Evolutionary conservation across 2,329 filamentous ascomycete species (phyloP).

Genomic region (Arthrobotrys megalospora): DNA sequence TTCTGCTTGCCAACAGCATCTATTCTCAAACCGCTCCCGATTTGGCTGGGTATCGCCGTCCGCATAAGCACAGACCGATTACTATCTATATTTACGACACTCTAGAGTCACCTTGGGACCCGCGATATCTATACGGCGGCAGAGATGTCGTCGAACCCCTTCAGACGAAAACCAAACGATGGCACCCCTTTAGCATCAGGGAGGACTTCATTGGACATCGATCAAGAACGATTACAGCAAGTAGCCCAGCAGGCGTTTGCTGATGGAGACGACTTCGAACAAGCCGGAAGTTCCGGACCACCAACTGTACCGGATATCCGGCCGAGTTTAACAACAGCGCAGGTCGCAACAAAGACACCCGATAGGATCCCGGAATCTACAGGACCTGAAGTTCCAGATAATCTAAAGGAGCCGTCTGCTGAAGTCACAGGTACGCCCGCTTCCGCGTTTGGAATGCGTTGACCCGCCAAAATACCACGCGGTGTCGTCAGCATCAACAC

Average conservation of each 20-base stretch:
- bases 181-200: constrained; percentile 52
- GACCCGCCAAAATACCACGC: constrained; percentile 51
- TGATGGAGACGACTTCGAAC: constrained; percentile 44
- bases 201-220: constrained; percentile 57
- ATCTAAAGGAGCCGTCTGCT: constrained; percentile 18
- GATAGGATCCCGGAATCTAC: constrained; percentile 12
- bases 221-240: constrained; percentile 57
- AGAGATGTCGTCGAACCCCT: constrained; percentile 61
- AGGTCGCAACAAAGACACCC: constrained; percentile 25
- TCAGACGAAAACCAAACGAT: constrained; percentile 56
- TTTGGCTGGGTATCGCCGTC: constrained; percentile 12
- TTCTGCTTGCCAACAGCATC: constrained; percentile 11
- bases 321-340: constrained; percentile 25
- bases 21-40: neutral
- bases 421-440: constrained; percentile 46
- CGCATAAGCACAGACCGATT: constrained; percentile 16
- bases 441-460: constrained; percentile 43
- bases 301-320: constrained; percentile 32
- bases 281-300: constrained; percentile 54
- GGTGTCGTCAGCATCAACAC: constrained; percentile 51
- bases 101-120: neutral
- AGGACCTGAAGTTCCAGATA: constrained; percentile 10
- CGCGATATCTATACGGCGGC: constrained; percentile 30
- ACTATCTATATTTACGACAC: constrained; percentile 17
- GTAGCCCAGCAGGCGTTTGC: constrained; percentile 61